A percentile compares a stretch with the other conserved stretches of the same genome.
Evolutionary conservation across 2,329 filamentous ascomycete genomes (phyloP).

Genomic region (Penicillium griseofulvum): DNA sequence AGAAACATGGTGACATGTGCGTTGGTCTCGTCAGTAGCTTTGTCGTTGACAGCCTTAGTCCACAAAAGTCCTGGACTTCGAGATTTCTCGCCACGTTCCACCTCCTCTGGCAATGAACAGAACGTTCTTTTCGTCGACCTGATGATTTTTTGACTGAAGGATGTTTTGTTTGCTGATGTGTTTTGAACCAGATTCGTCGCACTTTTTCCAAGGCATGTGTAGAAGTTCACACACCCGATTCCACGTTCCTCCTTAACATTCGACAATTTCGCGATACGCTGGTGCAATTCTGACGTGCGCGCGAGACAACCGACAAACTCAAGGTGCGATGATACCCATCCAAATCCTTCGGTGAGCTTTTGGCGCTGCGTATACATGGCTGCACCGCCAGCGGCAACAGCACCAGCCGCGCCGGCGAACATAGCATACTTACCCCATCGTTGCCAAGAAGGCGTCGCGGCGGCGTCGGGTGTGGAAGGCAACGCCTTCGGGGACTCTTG

Average conservation of each 20-base stretch:
- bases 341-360: slow-evolving; percentile 70
- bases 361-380: slow-evolving; percentile 85
- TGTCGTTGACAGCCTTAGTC: slow-evolving; percentile 73
- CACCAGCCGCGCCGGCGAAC: slow-evolving; percentile 76
- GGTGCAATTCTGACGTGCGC: slow-evolving; percentile 75
- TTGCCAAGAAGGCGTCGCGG: slow-evolving; percentile 60
- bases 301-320: slow-evolving; percentile 90
- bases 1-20: slow-evolving; percentile 66
- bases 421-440: slow-evolving; percentile 82
- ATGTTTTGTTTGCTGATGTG: slow-evolving; percentile 21
- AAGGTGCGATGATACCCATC: slow-evolving; percentile 85
- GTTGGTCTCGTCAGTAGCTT: slow-evolving; percentile 70
- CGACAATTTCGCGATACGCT: slow-evolving; percentile 68
- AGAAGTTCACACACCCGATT: slow-evolving; percentile 81
- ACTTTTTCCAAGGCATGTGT: slow-evolving; percentile 74
- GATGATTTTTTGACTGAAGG: slow-evolving; percentile 39
- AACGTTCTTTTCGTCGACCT: slow-evolving; percentile 71
- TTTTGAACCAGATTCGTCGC: slow-evolving; percentile 44
- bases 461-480: slow-evolving; percentile 43
- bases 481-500: slow-evolving; percentile 21
- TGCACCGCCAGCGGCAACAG: slow-evolving; percentile 75
- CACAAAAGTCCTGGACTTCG: slow-evolving; percentile 51
- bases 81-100: slow-evolving; percentile 29
- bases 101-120: slow-evolving; percentile 70
- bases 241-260: slow-evolving; percentile 62